phyloP scores from a whole-genome alignment of 2,329 filamentous ascomycete species.

The Ramularia endophylla region DNA sequence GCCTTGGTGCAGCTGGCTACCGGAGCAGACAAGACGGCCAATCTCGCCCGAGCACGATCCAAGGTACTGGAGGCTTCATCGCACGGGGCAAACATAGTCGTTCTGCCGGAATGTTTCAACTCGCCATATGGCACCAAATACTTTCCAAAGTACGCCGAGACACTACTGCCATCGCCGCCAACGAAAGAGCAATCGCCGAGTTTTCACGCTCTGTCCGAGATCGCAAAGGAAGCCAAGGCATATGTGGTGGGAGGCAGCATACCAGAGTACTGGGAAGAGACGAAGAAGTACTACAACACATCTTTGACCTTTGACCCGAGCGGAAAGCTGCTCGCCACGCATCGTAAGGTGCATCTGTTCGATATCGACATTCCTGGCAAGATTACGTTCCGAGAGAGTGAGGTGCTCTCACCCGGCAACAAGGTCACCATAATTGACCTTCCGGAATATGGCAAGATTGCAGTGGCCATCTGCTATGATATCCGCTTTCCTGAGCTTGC shows the following conservation, averaged over 20 bases:
- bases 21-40: constrained; percentile 69
- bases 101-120: constrained; percentile 98
- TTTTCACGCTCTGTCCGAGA: constrained; percentile 73
- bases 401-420: constrained; percentile 80
- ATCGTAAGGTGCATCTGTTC: constrained; percentile 93
- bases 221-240: constrained; percentile 70
- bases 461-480: constrained; percentile 94
- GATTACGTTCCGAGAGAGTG: constrained; percentile 85
- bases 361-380: constrained; percentile 97
- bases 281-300: constrained; percentile 83
- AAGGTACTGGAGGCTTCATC: constrained; percentile 78
- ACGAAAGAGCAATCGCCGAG: constrained; percentile 66
- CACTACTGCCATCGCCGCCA: constrained; percentile 72
- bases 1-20: constrained; percentile 77
- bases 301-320: constrained; percentile 72
- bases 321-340: constrained; percentile 75
- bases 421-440: constrained; percentile 80
- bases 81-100: constrained; percentile 74
- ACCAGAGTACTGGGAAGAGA: constrained; percentile 65
- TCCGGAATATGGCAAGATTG: constrained; percentile 81
- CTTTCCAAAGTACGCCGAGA: constrained; percentile 90
- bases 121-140: constrained; percentile 88
- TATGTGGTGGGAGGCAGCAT: constrained; percentile 92
- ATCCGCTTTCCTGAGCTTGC: constrained; percentile 93
- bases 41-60: constrained; percentile 71